Evolutionary conservation across 139 green algal species (phyloP).

Genomic region (Pleodorina starrii): DNA sequence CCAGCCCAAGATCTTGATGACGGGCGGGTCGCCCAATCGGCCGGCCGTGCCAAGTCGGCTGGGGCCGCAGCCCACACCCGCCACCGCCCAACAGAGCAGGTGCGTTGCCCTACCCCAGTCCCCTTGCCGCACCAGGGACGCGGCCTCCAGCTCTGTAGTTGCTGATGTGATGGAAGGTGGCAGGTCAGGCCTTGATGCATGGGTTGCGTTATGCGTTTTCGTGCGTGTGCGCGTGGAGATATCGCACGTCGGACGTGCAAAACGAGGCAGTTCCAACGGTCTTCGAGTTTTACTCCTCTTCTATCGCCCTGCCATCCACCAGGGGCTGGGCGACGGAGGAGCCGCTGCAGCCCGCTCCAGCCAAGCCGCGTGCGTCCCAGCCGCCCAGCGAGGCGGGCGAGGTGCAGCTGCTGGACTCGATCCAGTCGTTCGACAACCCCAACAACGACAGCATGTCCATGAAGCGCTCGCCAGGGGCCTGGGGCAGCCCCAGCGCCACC

Average conservation of each 20-base stretch:
- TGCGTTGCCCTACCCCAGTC: no score
- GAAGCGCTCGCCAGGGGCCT: slow-evolving; percentile 1
- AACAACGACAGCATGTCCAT: slow-evolving; percentile 20
- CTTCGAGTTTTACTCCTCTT: no score
- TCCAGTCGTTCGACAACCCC: slow-evolving; percentile 33
- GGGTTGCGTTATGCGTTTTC: no score
- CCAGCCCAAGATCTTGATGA: slow-evolving; percentile 19
- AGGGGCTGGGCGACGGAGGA: slow-evolving; percentile 41
- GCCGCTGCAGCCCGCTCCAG: slow-evolving; percentile 8
- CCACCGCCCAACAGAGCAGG: not conserved
- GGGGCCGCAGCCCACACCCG: not conserved
- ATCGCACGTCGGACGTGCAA: no score
- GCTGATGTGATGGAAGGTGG: no score
- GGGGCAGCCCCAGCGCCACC: slow-evolving; percentile 1
- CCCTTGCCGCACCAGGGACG: no score
- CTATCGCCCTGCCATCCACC: no score
- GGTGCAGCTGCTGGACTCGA: slow-evolving; percentile 19
- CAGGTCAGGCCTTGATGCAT: no score
- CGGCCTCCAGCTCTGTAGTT: no score
- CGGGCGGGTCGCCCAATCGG: not conserved
- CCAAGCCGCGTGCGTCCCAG: not conserved
- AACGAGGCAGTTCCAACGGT: no score
- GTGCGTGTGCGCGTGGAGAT: no score
- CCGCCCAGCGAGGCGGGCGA: slow-evolving; percentile 10
- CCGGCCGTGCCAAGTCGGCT: not conserved